Evolutionary conservation across 192 early-diverging fungal genomes (phyloP).

Genomic region (Kickxella alabastrina): DNA sequence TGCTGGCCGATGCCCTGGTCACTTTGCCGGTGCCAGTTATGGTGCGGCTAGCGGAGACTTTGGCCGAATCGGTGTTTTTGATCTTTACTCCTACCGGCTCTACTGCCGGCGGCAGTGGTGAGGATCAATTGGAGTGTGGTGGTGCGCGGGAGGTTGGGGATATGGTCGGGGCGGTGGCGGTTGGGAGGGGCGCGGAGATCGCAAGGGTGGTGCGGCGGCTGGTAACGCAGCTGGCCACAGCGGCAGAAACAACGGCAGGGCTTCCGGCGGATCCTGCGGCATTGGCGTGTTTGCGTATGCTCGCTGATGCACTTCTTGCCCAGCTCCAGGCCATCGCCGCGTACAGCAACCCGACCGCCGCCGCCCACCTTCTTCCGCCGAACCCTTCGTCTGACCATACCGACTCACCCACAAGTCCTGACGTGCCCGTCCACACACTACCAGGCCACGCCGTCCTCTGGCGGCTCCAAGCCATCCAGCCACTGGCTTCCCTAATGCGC

Average conservation of each 20-base stretch:
- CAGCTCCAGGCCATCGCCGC: conserved; percentile 36
- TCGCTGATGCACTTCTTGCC: conserved; percentile 25
- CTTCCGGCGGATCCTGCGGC: background rate
- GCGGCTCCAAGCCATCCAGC: conserved; percentile 28
- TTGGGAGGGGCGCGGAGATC: conserved; percentile 15
- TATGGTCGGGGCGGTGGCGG: background rate
- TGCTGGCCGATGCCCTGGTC: conserved; percentile 28
- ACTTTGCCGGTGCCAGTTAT: too few species aligned
- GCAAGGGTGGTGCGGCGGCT: conserved; percentile 18
- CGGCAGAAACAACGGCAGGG: too few species aligned
- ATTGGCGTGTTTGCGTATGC: conserved; percentile 14
- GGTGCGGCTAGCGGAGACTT: conserved; percentile 15
- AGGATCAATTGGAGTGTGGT: background rate
- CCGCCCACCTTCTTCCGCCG: conserved; percentile 1
- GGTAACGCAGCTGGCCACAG: conserved; percentile 11
- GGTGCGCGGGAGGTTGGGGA: background rate
- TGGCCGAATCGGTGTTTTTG: too few species aligned
- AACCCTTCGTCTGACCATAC: conserved; percentile 7
- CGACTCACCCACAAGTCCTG: too few species aligned
- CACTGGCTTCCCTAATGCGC: conserved; percentile 32
- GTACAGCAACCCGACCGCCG: conserved; percentile 7
- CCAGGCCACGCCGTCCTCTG: too few species aligned
- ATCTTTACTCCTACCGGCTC: background rate
- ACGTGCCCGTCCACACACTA: too few species aligned
- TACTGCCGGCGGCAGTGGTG: background rate